Base-by-base conservation (phyloP, 352 stramenopile species). In the Discostella stelligera region DNA sequence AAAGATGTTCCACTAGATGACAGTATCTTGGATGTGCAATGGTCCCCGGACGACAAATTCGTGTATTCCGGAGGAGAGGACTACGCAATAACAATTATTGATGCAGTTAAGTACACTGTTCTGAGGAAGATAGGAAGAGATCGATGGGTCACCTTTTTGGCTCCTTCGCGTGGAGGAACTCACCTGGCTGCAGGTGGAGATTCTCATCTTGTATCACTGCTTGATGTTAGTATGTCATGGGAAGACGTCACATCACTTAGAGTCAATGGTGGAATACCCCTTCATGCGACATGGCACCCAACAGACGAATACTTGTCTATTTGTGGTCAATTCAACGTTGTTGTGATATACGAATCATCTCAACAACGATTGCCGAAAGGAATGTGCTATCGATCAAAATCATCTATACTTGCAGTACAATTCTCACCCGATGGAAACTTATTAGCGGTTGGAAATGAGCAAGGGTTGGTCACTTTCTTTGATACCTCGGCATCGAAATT, bases 31-130 rank as follows among this genome's bases (percentile, higher is more conserved):
- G 72, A 73, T 66, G 44, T 89, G 21, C 70, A 90, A 32, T 90
- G 84, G 84, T 86, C 81, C 4, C 50, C 82, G 3, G 74, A 89
- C 64, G 82, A 72, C 11, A 77, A 79, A 70, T 89, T 70, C 54
- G 30, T 90, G 1, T 90, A 90, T 67, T 60, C 62, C 10, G 84
- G 81, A 8, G 82, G 81, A n/a, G 81, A 90, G 76, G 84, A 90
- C 62, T 90, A 84, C 70, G 61, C 63, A n/a, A 79, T 90, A 48
- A 86, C 79, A 13, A 67, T 89, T 8, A 80, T 90, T 53, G 74
- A 77, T 64, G 85, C 84, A 16, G 11, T 60, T 49, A 78, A 73
- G 27, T 88, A 80, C 71, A 66, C 84, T 67, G 56, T 79, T 41
- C 60, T 79, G 1, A 71, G 86, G 61, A 66, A 69, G 58, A 84